Evolutionary conservation across 345 rosid genomes (phyloP).

Genomic region (Murraya koenigii): DNA sequence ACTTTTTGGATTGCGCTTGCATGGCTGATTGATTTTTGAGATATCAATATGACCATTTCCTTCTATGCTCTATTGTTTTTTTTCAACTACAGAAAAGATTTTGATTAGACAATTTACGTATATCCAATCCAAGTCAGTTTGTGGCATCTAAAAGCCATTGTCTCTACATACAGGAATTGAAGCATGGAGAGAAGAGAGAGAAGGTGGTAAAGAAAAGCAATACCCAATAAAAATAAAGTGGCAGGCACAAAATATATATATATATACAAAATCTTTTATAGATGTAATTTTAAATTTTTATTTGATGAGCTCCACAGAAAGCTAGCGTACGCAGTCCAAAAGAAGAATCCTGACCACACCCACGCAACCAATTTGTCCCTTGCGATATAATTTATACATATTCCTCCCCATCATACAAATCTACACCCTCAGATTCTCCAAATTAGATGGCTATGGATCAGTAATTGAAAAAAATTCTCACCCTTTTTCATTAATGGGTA

Average conservation of each 20-base stretch:
- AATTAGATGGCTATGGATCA: not conserved
- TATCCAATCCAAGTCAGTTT: slow-evolving; percentile 5
- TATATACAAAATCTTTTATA: too few species aligned
- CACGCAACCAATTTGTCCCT: slow-evolving; percentile 38
- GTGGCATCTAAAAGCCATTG: not conserved
- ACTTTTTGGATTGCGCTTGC: not conserved
- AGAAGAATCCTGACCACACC: slow-evolving; percentile 43
- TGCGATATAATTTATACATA: slow-evolving; percentile 4
- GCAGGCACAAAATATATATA: slow-evolving; percentile 7
- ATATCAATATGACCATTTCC: not conserved
- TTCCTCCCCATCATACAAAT: not conserved
- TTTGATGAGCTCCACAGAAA: slow-evolving; percentile 23
- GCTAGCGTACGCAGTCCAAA: slow-evolving; percentile 61
- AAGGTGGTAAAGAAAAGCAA: slow-evolving; percentile 11
- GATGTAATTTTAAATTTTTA: too few species aligned
- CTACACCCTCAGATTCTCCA: slow-evolving; percentile 10
- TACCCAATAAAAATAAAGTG: not conserved
- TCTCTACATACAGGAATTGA: slow-evolving; percentile 4
- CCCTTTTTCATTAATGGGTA: not conserved
- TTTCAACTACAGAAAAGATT: not conserved
- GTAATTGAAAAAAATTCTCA: not conserved
- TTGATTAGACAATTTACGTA: not conserved
- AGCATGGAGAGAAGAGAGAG: not conserved
- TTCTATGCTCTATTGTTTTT: not conserved
- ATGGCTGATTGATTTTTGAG: slow-evolving; percentile 17